Percentiles rank a stretch among this genome's conserved stretches.
These are phyloP conservation scores for Calonectria pseudoreteaudii DNA, from an alignment of 2,329 filamentous ascomycete genomes.

Conservation along the genomic window DNA sequence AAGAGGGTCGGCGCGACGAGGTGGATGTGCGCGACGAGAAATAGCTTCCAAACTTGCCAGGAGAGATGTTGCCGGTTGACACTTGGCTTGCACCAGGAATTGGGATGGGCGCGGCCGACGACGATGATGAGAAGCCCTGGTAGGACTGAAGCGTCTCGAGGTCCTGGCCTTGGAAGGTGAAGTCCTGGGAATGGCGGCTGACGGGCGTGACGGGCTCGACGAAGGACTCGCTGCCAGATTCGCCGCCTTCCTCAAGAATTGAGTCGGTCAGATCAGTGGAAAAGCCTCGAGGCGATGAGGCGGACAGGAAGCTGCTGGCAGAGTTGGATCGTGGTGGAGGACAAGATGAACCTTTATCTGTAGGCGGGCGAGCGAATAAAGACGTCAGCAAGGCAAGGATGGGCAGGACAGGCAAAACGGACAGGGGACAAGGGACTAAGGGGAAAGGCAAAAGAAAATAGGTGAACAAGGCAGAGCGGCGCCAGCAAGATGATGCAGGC, in stretches of 20 bases:
- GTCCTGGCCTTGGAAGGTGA: slow-evolving; percentile 57
- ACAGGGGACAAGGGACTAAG: slow-evolving; percentile 7
- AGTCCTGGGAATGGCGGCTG: slow-evolving; percentile 68
- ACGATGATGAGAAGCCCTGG: slow-evolving; percentile 34
- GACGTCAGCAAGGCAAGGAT: slow-evolving; percentile 45
- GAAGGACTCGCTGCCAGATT: slow-evolving; percentile 69
- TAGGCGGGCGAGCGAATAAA: slow-evolving; percentile 25
- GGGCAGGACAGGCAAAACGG: slow-evolving; percentile 25
- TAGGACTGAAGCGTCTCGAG: slow-evolving; percentile 43
- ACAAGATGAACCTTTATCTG: slow-evolving; percentile 43
- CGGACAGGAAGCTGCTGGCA: slow-evolving; percentile 41
- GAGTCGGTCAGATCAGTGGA: slow-evolving; percentile 63
- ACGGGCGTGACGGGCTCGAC: slow-evolving; percentile 73
- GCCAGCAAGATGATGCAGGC: slow-evolving; percentile 17
- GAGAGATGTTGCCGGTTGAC: slow-evolving; percentile 6
- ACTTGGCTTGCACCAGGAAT: slow-evolving; percentile 31
- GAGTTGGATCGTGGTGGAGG: slow-evolving; percentile 35
- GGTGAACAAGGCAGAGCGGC: slow-evolving; percentile 14
- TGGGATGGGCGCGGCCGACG: slow-evolving; percentile 35
- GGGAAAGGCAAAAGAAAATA: slow-evolving; percentile 6
- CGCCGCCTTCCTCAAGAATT: slow-evolving; percentile 68
- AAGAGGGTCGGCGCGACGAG: slow-evolving; percentile 33
- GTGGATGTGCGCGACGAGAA: slow-evolving; percentile 25
- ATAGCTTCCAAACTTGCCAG: slow-evolving; percentile 28
- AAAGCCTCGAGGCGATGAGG: slow-evolving; percentile 60